These are phyloP conservation scores for Pichia thaimueangensis DNA, from an alignment of 805 yeast genomes.

Conservation along the genomic window DNA sequence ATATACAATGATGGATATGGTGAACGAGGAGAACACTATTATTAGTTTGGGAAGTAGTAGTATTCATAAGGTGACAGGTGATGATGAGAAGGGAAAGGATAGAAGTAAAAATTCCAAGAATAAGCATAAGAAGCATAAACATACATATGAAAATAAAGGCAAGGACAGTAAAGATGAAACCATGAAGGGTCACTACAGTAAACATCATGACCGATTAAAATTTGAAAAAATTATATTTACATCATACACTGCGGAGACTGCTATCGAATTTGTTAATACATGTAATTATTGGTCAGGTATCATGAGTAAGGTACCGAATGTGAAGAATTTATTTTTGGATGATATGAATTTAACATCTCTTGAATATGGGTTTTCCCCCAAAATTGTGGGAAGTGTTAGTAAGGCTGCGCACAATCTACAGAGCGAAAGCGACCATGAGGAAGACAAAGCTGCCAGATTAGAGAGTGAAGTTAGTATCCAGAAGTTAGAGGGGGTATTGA, in stretches of 20 bases:
- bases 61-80: constrained; percentile 13
- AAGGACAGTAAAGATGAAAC: background rate
- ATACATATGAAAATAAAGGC: no score
- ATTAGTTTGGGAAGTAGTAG: no score
- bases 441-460: no score
- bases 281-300: constrained; percentile 91
- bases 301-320: constrained; percentile 64
- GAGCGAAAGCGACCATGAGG: background rate
- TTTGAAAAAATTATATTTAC: constrained; percentile 46
- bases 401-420: background rate
- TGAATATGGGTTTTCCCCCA: constrained; percentile 52
- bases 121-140: no score
- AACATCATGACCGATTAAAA: constrained; percentile 8
- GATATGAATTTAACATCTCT: constrained; percentile 67
- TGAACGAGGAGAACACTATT: constrained; percentile 15
- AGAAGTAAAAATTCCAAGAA: background rate
- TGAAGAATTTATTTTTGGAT: background rate
- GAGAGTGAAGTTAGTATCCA: background rate
- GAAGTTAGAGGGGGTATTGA: background rate
- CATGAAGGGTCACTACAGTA: background rate
- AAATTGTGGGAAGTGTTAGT: background rate
- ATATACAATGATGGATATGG: constrained; percentile 11
- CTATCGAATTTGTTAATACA: constrained; percentile 63
- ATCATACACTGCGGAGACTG: constrained; percentile 61
- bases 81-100: constrained; percentile 14